Evolutionary conservation across 768 basidiomycete species (phyloP), one percentile per base, ranked within the genome.

Genomic region (Mycena crocata): DNA sequence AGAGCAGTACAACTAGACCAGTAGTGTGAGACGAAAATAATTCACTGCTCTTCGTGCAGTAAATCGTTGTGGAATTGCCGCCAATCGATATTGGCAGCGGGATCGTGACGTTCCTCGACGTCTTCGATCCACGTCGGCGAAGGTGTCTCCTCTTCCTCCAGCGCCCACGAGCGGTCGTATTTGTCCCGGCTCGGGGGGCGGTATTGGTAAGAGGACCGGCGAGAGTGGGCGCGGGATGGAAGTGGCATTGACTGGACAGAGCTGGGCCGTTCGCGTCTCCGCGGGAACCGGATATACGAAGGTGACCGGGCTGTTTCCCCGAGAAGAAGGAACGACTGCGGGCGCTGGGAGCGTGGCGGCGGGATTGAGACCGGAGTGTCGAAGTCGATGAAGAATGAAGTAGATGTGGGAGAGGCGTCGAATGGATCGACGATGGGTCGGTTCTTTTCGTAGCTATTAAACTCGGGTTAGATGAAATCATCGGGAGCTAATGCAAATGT

Each of bases 41-140:
- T 58, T 54, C 26, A 63, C 30, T 30, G 24, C 19, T 65, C 64
- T 10, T 65, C 57, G 44, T 37, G 32, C 34, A 65, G 24, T 58
- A 86, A 77, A 51, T 87, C 84, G 21, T 80, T 77, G 67, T 88
- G 87, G 60, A 89, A 89, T 72, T 87, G 83, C 5, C 86, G 81
- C 87, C 87, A 89, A 73, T 89, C 87, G 42, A 84, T 81, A 40
- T 77, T 74, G 1, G 78, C 80, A 8, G 80, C 79, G 44, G 83
- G 81, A 49, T 82, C 79, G 65, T 75, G 75, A 57, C 72, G 76
- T 15, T 70, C 66, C 44, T 77, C 75, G 8, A 73, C 75, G 35
- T 73, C 72, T 13, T 67, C 66, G 68, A 26, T 62, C 71, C 51
- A 75, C 40, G 42, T 64, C 52, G 55, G 52, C 39, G 56, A 64